Percentiles rank a stretch among this genome's conserved stretches.
phyloP scores from a whole-genome alignment of 2,329 filamentous ascomycete species.

The Lasiodiplodia hormozganensis region DNA sequence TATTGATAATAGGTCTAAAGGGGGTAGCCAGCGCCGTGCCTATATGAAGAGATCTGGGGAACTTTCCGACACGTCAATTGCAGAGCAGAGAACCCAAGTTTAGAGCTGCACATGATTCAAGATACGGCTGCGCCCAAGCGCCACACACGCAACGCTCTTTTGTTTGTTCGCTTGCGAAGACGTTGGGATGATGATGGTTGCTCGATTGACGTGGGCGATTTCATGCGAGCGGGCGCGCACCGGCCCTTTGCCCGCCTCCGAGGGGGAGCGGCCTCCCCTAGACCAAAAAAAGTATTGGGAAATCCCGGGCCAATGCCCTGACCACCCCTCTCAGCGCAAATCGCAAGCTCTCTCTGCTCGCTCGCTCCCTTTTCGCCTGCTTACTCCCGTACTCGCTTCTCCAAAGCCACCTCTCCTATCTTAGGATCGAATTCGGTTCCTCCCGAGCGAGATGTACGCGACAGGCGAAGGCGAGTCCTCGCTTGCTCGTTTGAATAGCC shows the following conservation, averaged over 20 bases:
- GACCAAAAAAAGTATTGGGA: neutral
- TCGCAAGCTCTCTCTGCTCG: neutral
- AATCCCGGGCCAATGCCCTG: constrained; percentile 7
- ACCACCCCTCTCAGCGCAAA: neutral
- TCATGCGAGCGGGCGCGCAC: constrained; percentile 7
- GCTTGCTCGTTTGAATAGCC: constrained; percentile 7
- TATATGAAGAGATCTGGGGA: constrained; percentile 25
- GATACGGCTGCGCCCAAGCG: neutral
- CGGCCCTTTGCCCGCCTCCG: neutral
- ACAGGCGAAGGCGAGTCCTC: constrained; percentile 2
- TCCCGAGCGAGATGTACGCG: constrained; percentile 17
- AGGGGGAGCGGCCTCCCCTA: neutral
- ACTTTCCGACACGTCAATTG: constrained; percentile 16
- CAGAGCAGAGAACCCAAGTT: neutral
- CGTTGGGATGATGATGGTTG: constrained; percentile 2
- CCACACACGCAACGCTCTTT: neutral
- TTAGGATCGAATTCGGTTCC: constrained; percentile 4
- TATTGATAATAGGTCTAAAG: constrained; percentile 23
- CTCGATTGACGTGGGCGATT: neutral
- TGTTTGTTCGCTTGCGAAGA: neutral
- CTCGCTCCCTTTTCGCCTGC: neutral
- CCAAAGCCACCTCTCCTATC: neutral
- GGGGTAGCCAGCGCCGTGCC: constrained; percentile 21
- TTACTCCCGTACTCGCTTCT: neutral
- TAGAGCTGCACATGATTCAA: neutral